A percentile compares a stretch with the other conserved stretches of the same genome.
Evolutionary conservation across 1,284 basidiomycete species (phyloP).

Genomic region (Moesziomyces aphidis): DNA sequence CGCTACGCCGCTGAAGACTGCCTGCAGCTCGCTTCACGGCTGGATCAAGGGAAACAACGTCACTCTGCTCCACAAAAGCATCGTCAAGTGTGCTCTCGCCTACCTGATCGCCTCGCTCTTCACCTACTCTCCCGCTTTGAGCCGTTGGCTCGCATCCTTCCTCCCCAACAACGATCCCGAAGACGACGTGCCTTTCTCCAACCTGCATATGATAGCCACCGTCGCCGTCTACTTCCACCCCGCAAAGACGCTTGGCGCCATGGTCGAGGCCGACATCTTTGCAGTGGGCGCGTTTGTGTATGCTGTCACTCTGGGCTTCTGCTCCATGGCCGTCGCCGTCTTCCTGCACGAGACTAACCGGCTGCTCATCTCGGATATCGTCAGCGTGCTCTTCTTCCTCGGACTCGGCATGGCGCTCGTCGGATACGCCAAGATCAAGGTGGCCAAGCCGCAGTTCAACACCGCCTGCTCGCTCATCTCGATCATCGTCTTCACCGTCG

Average conservation of each 20-base stretch:
- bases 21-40: constrained; percentile 75
- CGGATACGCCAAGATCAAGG: constrained; percentile 90
- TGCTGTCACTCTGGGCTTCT: constrained; percentile 78
- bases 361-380: constrained; percentile 60
- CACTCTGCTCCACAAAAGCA: constrained; percentile 75
- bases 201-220: constrained; percentile 92
- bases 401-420: constrained; percentile 83
- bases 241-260: constrained; percentile 83
- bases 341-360: constrained; percentile 71
- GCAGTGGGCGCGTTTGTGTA: constrained; percentile 80
- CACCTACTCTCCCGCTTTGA: constrained; percentile 80
- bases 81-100: constrained; percentile 89
- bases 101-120: constrained; percentile 92
- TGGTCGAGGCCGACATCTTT: constrained; percentile 88
- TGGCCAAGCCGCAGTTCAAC: constrained; percentile 88
- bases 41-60: constrained; percentile 64
- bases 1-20: background rate
- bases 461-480: constrained; percentile 74
- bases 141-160: constrained; percentile 55
- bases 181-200: constrained; percentile 68
- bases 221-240: constrained; percentile 74
- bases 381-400: constrained; percentile 74
- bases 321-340: constrained; percentile 73
- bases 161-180: constrained; percentile 59
- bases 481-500: constrained; percentile 62